Conservation (phyloP, 2,329 filamentous ascomycete genomes). For the Fusarium pseudoanthophilum region DNA sequence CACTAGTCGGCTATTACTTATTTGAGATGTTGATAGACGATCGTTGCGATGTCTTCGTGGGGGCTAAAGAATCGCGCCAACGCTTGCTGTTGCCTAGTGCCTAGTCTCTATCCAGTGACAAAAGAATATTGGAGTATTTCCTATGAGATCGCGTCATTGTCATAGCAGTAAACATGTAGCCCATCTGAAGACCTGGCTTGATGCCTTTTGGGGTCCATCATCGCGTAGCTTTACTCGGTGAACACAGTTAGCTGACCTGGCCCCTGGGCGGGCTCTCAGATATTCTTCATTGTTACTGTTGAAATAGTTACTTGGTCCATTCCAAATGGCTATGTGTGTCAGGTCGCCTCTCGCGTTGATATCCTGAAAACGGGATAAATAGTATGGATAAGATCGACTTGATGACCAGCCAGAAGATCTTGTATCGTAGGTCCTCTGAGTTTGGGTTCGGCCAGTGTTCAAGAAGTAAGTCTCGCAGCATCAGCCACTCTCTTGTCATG, state of each 20-base stretch:
- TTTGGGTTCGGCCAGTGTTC: neutral
- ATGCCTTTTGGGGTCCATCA: too few species aligned
- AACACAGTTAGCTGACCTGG: conserved; percentile 75
- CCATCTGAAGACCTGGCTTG: neutral
- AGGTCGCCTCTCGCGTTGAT: fast-evolving
- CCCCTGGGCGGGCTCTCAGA: conserved; percentile 78
- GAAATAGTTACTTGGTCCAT: conserved; percentile 77
- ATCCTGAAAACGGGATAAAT: neutral
- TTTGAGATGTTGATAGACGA: neutral
- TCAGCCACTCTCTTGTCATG: neutral
- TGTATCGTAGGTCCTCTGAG: neutral
- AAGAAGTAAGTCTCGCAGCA: neutral
- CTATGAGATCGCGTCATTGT: neutral
- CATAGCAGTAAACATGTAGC: neutral
- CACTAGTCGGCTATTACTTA: neutral
- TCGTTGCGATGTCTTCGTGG: neutral
- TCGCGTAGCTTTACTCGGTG: conserved; percentile 63
- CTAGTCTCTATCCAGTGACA: too few species aligned
- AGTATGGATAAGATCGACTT: fast-evolving
- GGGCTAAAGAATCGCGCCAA: neutral
- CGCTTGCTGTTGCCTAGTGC: neutral
- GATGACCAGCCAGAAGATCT: too few species aligned
- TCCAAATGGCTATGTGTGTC: neutral
- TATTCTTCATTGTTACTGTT: conserved; percentile 76
- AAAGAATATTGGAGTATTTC: neutral